Evolutionary conservation across 2,329 filamentous ascomycete genomes (phyloP), one percentile per base, ranked within the genome.

Genomic region (Hypoxylon sp.): DNA sequence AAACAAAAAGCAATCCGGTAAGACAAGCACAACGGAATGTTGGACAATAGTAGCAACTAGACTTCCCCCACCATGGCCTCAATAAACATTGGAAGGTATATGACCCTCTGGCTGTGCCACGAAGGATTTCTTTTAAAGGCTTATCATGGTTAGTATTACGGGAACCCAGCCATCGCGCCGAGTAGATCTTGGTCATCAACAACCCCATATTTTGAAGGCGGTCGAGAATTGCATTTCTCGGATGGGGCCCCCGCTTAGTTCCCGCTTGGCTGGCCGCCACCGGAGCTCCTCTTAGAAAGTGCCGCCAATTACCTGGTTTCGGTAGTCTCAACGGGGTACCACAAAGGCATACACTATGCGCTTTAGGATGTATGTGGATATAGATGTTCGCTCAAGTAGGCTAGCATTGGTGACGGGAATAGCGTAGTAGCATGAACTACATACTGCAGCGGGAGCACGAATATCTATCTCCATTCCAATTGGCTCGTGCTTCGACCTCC

Each of bases 181-280:
- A 54, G 12, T 7, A 46, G 20, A 32, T 36, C n/a, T 48, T 38
- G 42, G 42, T 48, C 36, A 50, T 18, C 11, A 48, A 59, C 38
- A 20, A 32, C 26, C 28, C 51, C 38, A 45, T 45, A 36, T 56
- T 57, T 45, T 38, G 26, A 32, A 48, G 56, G 62, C 46, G 48
- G 51, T 61, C 16, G 33, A 45, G 14, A 48, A 26, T 46, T 61
- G 53, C 52, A 32, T 24, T 54, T 40, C 24, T 40, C 32, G 55
- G 12, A 52, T 48, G n/a, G 48, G 28, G n/a, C 3, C 24, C 61
- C 56, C 61, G 36, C 36, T 33, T 33, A 11, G 30, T 33, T 33
- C 55, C 59, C 50, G 46, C 64, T 61, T 36, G 30, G 22, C 32
- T 51, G 45, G 55, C 65, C 61, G 65, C 50, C 57, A 67, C 65